Percentiles rank a stretch among this genome's conserved stretches.
Conservation (phyloP, 176 grass and related monocot genomes). For the Rhynchospora breviuscula region DNA sequence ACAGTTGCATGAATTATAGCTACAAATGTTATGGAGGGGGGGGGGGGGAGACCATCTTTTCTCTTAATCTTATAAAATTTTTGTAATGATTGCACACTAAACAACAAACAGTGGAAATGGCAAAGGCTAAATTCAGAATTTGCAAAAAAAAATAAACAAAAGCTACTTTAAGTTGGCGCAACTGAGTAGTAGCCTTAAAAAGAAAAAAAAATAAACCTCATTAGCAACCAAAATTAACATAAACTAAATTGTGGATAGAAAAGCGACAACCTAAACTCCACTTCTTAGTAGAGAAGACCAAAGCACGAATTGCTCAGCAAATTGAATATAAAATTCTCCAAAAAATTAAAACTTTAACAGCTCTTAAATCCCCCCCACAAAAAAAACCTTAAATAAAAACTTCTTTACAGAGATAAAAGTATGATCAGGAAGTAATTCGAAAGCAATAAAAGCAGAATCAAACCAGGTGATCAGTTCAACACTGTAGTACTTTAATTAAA, state of each 20-base stretch:
- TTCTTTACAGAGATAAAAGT: not conserved
- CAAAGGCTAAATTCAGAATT: not conserved
- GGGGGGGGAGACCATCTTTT: too few relatives aligned
- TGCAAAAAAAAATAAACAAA: not conserved
- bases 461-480: too few relatives aligned
- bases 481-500: too few relatives aligned
- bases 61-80: not conserved
- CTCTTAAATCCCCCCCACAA: not conserved
- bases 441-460: too few relatives aligned
- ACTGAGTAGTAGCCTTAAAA: not conserved
- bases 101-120: not conserved
- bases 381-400: not conserved
- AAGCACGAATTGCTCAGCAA: conserved; percentile 1
- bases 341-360: not conserved
- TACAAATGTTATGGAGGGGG: not conserved
- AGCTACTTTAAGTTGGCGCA: conserved; percentile 1
- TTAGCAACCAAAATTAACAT: conserved; percentile 17
- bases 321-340: not conserved
- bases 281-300: not conserved
- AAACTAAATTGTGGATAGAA: conserved; percentile 7
- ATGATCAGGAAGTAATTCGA: too few relatives aligned
- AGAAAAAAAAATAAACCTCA: not conserved
- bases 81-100: not conserved
- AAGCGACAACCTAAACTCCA: not conserved
- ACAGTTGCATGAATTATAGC: not conserved